These are phyloP conservation scores for Cordyceps pruinosa DNA, from an alignment of 2,329 filamentous ascomycete species.

Conservation along the genomic window DNA sequence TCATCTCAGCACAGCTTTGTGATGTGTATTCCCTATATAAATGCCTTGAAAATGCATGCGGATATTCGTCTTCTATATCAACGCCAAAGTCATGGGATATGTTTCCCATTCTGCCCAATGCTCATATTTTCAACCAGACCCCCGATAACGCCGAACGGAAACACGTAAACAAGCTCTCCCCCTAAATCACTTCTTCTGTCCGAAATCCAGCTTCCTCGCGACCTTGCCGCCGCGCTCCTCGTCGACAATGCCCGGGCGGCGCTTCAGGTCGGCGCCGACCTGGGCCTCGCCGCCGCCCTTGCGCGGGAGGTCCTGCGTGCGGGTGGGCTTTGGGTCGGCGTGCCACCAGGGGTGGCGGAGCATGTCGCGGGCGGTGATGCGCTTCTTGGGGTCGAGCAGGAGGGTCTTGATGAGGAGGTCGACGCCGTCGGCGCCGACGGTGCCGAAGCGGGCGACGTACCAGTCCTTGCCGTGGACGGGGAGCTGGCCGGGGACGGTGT, in stretches of 20 bases:
- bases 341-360: conserved; percentile 84
- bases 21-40: neutral
- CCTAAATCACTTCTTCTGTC: conserved; percentile 24
- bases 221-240: conserved; percentile 66
- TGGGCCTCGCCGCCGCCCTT: conserved; percentile 68
- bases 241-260: conserved; percentile 61
- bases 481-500: conserved; percentile 61
- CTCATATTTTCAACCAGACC: neutral
- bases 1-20: no score
- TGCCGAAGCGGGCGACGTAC: conserved; percentile 71
- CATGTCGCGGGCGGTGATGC: conserved; percentile 70
- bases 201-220: conserved; percentile 77
- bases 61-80: neutral
- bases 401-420: conserved; percentile 84
- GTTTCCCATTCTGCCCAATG: neutral
- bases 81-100: neutral
- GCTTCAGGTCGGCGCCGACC: conserved; percentile 75
- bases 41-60: no score
- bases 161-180: neutral
- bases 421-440: conserved; percentile 73
- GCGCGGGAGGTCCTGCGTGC: conserved; percentile 71
- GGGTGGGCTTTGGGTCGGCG: conserved; percentile 73
- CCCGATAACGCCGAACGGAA: neutral
- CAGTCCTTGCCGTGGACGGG: conserved; percentile 60
- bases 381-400: conserved; percentile 75